Evolutionary conservation across 78 protist genomes (phyloP), one percentile per base, ranked within the genome.

Genomic region (Mastigamoeba balamuthi): DNA sequence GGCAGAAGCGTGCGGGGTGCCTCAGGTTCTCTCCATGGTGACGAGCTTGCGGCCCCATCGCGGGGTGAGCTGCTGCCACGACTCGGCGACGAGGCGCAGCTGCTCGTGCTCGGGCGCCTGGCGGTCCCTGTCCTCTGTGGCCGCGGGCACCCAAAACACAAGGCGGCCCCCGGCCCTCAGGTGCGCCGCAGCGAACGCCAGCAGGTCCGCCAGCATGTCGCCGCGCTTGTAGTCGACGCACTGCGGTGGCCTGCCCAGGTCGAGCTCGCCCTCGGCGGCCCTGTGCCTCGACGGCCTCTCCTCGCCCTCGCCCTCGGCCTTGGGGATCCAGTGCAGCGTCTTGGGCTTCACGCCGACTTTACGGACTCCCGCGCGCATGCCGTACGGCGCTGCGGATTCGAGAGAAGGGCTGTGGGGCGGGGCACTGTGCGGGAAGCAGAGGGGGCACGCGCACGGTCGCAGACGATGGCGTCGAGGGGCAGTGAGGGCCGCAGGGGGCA

Each of bases 61-160:
- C 79, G n/a, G 40, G 29, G 89, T 43, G 27, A 85, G 29, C 4
- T n/a, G 67, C 53, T 85, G 89, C 25, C 53, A 35, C 44, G 82
- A 52, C 9, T 52, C 44, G 30, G 81, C 35, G 4, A 79, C 40
- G 35, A 85, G 35, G 29, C 10, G 48, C n/a, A 85, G 40, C 48
- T 77, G 69, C 35, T 80, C 82, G 72, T 85, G 89, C 30, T 44
- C 58, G 40, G 89, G 89, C 58, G 75, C 43, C 41, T 85, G 82
- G 6, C 76, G 43, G 42, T 63, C 74, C 65, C 72, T 27, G 75
- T 78, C 70, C 86, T 84, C 80, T 44, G 67, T 77, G n/a, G 89
- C 74, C 0, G 89, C 69, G 78, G 94, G 94, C 38, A 91, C 76
- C 92, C 92, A 91, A 71, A 74, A 91, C 25, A 87, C 91, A 6